phyloP scores from a whole-genome alignment of 140 eudicot species.

The Anethum foeniculum region DNA sequence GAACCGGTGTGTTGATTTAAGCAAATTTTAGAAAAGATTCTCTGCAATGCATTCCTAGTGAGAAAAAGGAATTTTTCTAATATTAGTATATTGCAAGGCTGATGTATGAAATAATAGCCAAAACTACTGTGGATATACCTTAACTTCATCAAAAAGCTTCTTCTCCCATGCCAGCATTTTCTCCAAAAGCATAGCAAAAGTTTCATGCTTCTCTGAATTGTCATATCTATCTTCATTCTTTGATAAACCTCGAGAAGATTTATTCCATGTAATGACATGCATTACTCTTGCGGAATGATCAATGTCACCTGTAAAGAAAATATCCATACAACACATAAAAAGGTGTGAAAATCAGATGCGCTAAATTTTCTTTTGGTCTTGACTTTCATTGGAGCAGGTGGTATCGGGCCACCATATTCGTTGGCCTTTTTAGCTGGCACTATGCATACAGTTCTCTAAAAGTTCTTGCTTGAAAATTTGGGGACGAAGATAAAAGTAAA shows the following conservation, averaged over 20 bases:
- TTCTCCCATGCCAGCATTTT: slow-evolving; percentile 99
- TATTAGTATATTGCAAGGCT: neutral
- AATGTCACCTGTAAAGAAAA: slow-evolving; percentile 53
- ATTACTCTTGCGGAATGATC: slow-evolving; percentile 93
- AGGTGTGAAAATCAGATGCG: neutral
- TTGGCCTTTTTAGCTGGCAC: neutral
- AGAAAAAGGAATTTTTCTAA: neutral
- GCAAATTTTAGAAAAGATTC: neutral
- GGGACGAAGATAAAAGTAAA: neutral
- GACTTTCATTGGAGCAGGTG: neutral
- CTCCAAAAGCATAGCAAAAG: slow-evolving; percentile 91
- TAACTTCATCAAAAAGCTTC: slow-evolving; percentile 90
- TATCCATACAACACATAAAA: neutral
- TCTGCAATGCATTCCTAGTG: neutral
- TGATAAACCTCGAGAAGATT: slow-evolving; percentile 65
- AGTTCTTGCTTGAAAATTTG: neutral
- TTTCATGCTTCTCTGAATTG: slow-evolving; percentile 83
- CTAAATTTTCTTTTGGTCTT: neutral
- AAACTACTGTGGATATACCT: slow-evolving; percentile 33
- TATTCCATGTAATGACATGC: slow-evolving; percentile 95
- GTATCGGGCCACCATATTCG: neutral
- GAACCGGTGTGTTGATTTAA: neutral
- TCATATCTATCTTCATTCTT: slow-evolving; percentile 52
- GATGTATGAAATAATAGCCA: neutral
- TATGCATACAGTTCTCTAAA: neutral